Conservation (phyloP, 768 basidiomycete genomes). For the Collybia mongolica region DNA sequence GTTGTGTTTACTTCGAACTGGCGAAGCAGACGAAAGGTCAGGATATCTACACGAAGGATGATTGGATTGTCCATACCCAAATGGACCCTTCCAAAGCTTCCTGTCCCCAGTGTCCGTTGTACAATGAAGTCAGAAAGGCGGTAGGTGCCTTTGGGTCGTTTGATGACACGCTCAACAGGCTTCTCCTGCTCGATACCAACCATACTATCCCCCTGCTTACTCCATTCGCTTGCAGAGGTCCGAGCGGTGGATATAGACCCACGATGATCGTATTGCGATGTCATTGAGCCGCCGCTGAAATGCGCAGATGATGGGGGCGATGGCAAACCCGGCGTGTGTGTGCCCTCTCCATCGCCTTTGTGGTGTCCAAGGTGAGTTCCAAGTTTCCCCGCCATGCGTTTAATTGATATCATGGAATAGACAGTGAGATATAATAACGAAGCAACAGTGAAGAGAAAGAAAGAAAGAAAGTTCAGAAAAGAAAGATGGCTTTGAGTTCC, state of each 20-base stretch:
- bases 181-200: conserved; percentile 30
- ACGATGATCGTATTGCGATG: conserved; percentile 49
- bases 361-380: conserved; percentile 38
- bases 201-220: conserved; percentile 36
- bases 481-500: conserved; percentile 10
- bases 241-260: conserved; percentile 69
- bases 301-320: conserved; percentile 28
- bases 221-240: conserved; percentile 56
- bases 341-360: conserved; percentile 20
- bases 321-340: conserved; percentile 20
- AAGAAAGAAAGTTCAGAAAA: conserved; percentile 9
- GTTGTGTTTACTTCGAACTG: conserved; percentile 91
- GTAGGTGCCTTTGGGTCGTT: conserved; percentile 65
- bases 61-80: conserved; percentile 48
- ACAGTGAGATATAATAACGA: conserved; percentile 6
- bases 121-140: conserved; percentile 76
- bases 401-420: conserved; percentile 30
- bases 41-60: conserved; percentile 8
- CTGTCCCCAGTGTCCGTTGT: conserved; percentile 85
- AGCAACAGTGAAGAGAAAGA: conserved; percentile 11
- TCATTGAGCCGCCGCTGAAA: conserved; percentile 25
- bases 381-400: conserved; percentile 51
- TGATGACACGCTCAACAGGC: conserved; percentile 23
- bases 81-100: conserved; percentile 97
- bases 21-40: neutral